These are phyloP conservation scores for Fusarium sp. DNA, from an alignment of 2,329 filamentous ascomycete genomes.

Conservation along the genomic window DNA sequence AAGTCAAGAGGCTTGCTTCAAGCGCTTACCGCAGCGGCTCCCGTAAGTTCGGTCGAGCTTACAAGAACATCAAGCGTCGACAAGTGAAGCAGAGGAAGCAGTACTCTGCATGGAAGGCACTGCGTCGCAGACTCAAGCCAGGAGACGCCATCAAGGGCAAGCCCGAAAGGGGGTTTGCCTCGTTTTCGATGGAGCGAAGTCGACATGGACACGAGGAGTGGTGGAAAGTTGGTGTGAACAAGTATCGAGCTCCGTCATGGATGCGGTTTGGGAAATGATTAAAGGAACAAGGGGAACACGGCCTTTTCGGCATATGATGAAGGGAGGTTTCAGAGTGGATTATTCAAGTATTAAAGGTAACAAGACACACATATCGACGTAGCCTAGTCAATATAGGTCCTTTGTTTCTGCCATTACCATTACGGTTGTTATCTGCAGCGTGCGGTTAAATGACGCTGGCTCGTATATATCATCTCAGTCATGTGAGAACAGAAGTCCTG, in stretches of 20 bases:
- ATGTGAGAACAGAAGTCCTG: neutral
- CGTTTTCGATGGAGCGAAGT: constrained; percentile 42
- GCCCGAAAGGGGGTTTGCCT: constrained; percentile 36
- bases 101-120: constrained; percentile 45
- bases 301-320: neutral
- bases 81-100: constrained; percentile 40
- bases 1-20: constrained; percentile 44
- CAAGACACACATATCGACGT: constrained; percentile 20
- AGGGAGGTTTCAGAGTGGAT: neutral
- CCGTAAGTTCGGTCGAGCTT: constrained; percentile 42
- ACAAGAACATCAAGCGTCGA: constrained; percentile 44
- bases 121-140: constrained; percentile 41
- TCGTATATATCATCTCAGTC: neutral
- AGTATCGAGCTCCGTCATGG: constrained; percentile 49
- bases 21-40: constrained; percentile 43
- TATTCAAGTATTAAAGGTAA: constrained; percentile 18
- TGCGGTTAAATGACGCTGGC: neutral
- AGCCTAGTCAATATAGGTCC: constrained; percentile 18
- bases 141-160: constrained; percentile 41
- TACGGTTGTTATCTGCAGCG: neutral
- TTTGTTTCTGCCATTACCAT: neutral
- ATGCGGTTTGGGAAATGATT: constrained; percentile 43
- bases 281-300: neutral
- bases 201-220: constrained; percentile 45
- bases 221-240: constrained; percentile 51